A percentile compares a stretch with the other conserved stretches of the same genome.
These are phyloP conservation scores for Ustilago crameri DNA, from an alignment of 1,284 basidiomycete species.

Conservation along the genomic window DNA sequence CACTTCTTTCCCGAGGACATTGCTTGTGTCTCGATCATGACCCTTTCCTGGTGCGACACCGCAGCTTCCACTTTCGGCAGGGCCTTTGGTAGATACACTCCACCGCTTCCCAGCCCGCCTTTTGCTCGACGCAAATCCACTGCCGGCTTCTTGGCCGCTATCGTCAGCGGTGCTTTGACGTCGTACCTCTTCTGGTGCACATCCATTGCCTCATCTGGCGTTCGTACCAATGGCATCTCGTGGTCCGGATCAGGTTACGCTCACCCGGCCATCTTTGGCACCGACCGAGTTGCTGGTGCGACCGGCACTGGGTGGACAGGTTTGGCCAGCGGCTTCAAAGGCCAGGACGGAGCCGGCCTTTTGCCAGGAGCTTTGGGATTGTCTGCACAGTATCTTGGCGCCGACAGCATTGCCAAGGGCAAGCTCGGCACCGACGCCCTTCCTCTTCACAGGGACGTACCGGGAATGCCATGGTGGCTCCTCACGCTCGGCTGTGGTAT, in stretches of 20 bases:
- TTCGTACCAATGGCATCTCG: slow-evolving; percentile 56
- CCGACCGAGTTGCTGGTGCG: slow-evolving; percentile 36
- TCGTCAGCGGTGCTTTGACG: slow-evolving; percentile 79
- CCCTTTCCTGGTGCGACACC: slow-evolving; percentile 94
- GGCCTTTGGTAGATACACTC: slow-evolving; percentile 81
- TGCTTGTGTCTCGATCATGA: slow-evolving; percentile 64
- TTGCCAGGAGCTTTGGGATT: slow-evolving; percentile 25
- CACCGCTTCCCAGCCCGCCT: slow-evolving; percentile 79
- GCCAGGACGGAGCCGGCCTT: slow-evolving; percentile 29
- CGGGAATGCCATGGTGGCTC: slow-evolving; percentile 59
- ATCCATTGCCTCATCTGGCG: slow-evolving; percentile 50
- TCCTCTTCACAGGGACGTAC: slow-evolving; percentile 34
- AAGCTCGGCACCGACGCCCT: slow-evolving; percentile 35
- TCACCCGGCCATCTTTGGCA: slow-evolving; percentile 58
- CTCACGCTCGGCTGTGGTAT: slow-evolving; percentile 60
- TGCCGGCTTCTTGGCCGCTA: slow-evolving; percentile 89
- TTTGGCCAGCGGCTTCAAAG: slow-evolving; percentile 37
- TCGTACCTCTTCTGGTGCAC: slow-evolving; percentile 80
- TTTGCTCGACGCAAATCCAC: slow-evolving; percentile 85
- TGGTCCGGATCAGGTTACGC: slow-evolving; percentile 50
- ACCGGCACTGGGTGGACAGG: slow-evolving; percentile 56
- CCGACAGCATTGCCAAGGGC: slow-evolving; percentile 32
- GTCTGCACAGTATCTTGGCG: slow-evolving; percentile 35
- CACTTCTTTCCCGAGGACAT: slow-evolving; percentile 71
- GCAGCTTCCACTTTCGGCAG: slow-evolving; percentile 92